Percentiles rank a stretch among this genome's conserved stretches.
These are phyloP conservation scores for Meyerozyma elateridarum DNA, from an alignment of 1,139 yeast genomes.

Conservation along the genomic window DNA sequence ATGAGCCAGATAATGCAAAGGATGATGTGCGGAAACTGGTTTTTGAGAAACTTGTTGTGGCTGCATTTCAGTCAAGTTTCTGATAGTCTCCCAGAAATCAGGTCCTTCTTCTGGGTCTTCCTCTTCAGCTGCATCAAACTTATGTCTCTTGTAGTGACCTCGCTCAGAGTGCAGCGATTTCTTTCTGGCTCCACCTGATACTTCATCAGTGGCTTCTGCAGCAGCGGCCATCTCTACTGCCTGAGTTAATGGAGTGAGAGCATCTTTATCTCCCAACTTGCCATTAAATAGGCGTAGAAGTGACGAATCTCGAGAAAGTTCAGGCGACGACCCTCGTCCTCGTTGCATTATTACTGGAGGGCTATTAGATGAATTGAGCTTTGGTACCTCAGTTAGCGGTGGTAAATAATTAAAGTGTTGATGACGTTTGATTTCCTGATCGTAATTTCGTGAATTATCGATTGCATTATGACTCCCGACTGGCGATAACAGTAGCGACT, in stretches of 20 bases:
- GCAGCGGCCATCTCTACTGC: conserved; percentile 42
- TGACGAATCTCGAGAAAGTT: conserved; percentile 1
- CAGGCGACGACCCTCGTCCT: conserved; percentile 13
- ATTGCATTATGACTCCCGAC: background rate
- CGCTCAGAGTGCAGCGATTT: conserved; percentile 8
- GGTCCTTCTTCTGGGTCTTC: conserved; percentile 35
- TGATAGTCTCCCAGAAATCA: conserved; percentile 70
- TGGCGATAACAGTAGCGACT: conserved; percentile 4
- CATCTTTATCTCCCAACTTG: conserved; percentile 11
- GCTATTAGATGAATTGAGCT: conserved; percentile 52
- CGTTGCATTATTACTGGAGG: conserved; percentile 25
- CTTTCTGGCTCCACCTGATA: conserved; percentile 7
- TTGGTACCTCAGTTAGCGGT: conserved; percentile 67
- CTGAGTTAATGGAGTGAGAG: conserved; percentile 39
- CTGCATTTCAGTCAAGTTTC: conserved; percentile 39
- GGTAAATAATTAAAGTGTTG: conserved; percentile 73
- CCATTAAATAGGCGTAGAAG: background rate
- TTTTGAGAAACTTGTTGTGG: conserved; percentile 19
- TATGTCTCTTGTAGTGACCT: conserved; percentile 11
- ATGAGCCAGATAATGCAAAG: conserved; percentile 31
- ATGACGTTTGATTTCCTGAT: conserved; percentile 25
- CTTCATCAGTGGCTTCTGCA: conserved; percentile 20
- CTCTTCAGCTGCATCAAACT: conserved; percentile 14
- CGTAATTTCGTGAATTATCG: conserved; percentile 3
- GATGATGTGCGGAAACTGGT: conserved; percentile 49